A percentile compares a stretch with the other conserved stretches of the same genome.
Evolutionary conservation across 495 filamentous ascomycete genomes (phyloP).

Genomic region (Lophiotrema nucula): DNA sequence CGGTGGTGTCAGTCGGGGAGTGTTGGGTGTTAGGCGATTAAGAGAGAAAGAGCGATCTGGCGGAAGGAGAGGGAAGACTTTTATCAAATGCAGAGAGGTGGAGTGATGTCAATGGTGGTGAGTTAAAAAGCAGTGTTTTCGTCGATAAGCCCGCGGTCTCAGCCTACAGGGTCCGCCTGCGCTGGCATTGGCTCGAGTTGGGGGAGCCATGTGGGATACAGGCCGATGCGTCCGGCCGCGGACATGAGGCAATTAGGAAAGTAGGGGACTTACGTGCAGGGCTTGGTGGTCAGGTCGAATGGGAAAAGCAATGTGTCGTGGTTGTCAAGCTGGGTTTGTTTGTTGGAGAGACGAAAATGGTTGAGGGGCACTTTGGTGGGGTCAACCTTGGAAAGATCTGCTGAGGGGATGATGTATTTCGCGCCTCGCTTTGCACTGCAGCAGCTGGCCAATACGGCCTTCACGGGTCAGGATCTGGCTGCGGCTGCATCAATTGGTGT

Average conservation of each 20-base stretch:
- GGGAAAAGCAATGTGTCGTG: constrained; percentile 18
- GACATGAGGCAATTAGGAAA: constrained; percentile 33
- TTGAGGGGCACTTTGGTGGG: constrained; percentile 31
- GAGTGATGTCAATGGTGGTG: constrained; percentile 28
- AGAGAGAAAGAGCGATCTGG: not conserved
- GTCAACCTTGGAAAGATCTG: constrained; percentile 21
- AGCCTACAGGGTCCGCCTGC: constrained; percentile 20
- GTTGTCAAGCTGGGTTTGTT: not conserved
- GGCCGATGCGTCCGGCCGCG: constrained; percentile 31
- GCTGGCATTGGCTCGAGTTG: constrained; percentile 8
- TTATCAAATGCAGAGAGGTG: constrained; percentile 7
- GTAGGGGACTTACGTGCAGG: constrained; percentile 29
- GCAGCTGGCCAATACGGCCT: constrained; percentile 3
- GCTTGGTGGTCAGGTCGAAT: constrained; percentile 9
- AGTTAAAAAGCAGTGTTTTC: constrained; percentile 26
- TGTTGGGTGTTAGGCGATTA: too few relatives aligned
- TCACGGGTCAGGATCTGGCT: not conserved
- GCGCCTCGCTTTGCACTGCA: constrained; percentile 2
- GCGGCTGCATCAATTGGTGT: constrained; percentile 1
- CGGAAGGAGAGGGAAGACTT: constrained; percentile 5
- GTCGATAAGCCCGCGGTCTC: constrained; percentile 26
- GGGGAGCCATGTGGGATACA: constrained; percentile 10
- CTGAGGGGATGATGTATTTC: constrained; percentile 16
- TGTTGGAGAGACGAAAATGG: constrained; percentile 18
- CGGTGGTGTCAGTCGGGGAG: constrained; percentile 12